phyloP scores from a whole-genome alignment of 495 filamentous ascomycete genomes.

The Sabuloglossum arenarium region DNA sequence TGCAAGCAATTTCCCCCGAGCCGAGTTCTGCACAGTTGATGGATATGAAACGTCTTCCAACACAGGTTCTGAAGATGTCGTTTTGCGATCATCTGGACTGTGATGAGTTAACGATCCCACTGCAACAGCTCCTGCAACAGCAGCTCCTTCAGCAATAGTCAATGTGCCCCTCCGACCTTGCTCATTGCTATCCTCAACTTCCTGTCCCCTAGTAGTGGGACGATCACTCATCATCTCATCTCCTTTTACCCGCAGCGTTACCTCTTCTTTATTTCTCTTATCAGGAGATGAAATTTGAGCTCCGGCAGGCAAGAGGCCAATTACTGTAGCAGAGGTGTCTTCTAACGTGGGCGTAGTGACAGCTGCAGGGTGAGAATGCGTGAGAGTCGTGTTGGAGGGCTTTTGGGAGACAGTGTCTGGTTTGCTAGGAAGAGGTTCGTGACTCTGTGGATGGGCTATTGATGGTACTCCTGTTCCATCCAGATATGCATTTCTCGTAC shows the following conservation, averaged over 20 bases:
- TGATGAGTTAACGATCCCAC: neutral
- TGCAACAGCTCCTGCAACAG: neutral
- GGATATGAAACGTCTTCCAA: neutral
- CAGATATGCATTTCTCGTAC: neutral
- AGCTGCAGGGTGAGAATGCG: neutral
- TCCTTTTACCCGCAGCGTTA: neutral
- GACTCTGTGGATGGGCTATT: neutral
- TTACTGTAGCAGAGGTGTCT: neutral
- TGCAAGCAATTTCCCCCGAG: neutral
- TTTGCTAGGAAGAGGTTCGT: neutral
- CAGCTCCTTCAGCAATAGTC: neutral
- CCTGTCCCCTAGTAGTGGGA: neutral
- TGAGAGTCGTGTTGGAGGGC: neutral
- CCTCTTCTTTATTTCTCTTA: neutral
- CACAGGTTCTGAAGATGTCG: neutral
- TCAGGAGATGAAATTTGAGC: neutral
- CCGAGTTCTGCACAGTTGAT: neutral
- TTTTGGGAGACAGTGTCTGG: neutral
- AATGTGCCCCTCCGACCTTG: neutral
- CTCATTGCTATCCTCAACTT: neutral
- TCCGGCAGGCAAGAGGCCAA: neutral
- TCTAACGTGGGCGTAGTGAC: neutral
- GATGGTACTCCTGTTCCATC: neutral
- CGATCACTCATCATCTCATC: neutral
- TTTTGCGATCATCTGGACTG: neutral